These are phyloP conservation scores for Blastomyces silverae DNA, from an alignment of 2,329 filamentous ascomycete species.

Conservation along the genomic window DNA sequence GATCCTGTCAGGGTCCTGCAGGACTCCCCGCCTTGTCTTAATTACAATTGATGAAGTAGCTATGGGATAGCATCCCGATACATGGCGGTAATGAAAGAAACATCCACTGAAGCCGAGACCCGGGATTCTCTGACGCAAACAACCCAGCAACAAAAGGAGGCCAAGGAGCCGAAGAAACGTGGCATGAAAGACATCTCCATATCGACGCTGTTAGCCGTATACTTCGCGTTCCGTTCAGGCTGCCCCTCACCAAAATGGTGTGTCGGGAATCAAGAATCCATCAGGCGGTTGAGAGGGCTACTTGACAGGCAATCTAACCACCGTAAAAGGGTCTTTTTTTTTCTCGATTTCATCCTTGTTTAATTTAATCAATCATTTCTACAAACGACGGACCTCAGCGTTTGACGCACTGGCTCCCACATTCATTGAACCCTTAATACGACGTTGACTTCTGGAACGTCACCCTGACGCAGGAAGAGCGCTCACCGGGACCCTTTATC, in stretches of 20 bases:
- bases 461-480: not conserved
- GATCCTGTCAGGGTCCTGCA: not conserved
- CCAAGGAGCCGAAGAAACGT: not conserved
- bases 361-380: no score
- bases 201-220: not conserved
- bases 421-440: not conserved
- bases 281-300: not conserved
- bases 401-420: not conserved
- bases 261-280: not conserved
- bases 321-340: no score
- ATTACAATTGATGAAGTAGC: not conserved
- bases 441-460: not conserved
- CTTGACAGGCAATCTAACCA: no score
- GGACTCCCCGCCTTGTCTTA: not conserved
- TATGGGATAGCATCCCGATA: not conserved
- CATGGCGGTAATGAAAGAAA: not conserved
- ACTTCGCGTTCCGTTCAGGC: not conserved
- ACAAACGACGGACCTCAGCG: not conserved
- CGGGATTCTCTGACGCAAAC: not conserved
- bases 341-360: no score
- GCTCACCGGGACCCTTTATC: not conserved
- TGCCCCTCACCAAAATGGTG: not conserved
- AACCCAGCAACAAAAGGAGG: not conserved
- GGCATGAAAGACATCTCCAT: not conserved
- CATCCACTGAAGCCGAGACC: not conserved